A percentile compares a stretch with the other conserved stretches of the same genome.
Evolutionary conservation across 306 rosid genomes (phyloP).

Genomic region (Sindora glabra): DNA sequence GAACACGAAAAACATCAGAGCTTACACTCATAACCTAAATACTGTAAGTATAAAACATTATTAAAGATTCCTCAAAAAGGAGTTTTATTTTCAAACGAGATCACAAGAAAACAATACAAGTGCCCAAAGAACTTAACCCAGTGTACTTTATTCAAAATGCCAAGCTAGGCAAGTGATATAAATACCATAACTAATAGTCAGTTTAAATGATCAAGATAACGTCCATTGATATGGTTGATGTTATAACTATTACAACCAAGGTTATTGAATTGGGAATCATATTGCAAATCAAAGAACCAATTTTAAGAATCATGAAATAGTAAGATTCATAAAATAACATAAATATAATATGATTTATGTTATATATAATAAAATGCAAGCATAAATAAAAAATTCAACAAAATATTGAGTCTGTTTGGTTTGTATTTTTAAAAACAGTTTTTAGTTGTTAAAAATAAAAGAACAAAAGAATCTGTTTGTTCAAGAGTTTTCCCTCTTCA

Average conservation of each 20-base stretch:
- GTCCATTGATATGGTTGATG: neutral
- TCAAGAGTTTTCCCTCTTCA: no score
- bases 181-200: neutral
- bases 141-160: neutral
- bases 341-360: no score
- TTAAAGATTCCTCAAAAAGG: neutral
- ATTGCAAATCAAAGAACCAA: no score
- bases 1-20: neutral
- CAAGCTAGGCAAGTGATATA: neutral
- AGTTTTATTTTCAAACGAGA: neutral
- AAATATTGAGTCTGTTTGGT: no score
- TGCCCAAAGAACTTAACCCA: neutral
- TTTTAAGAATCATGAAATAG: no score
- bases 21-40: neutral
- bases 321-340: no score
- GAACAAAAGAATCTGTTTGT: no score
- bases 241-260: neutral
- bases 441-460: no score
- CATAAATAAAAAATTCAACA: no score
- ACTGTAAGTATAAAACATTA: neutral
- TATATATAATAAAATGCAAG: no score
- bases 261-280: no score
- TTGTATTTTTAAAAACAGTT: no score
- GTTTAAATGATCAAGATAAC: neutral
- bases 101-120: neutral